Evolutionary conservation across 805 yeast genomes (phyloP), one percentile per base, ranked within the genome.

Genomic region (Lipomyces starkeyi): DNA sequence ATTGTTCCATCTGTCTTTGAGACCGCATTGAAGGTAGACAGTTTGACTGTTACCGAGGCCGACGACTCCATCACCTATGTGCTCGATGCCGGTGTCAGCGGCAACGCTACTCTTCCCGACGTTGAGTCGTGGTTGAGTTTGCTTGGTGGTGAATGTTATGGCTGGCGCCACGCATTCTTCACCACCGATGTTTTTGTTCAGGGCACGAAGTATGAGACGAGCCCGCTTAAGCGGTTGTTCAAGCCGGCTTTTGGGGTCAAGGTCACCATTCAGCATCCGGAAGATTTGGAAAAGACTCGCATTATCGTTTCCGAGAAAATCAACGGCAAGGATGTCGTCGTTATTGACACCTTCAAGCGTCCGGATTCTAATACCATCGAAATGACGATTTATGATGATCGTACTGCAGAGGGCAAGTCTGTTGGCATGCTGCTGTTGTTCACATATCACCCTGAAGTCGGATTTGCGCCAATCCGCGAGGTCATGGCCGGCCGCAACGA

Each of bases 401-500:
- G 98, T 85, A 91, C 94, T 69, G 88, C 88, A 70, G 94, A 90
- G 75, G 86, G 86, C 70, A 80, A 81, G 72, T 88, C 97, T 40
- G 91, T 88, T 69, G 86, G 91, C 52, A 85, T 95, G 76, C 87
- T 89, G 73, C 86, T 95, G 80, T 83, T 87, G 72, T 96, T 89
- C 86, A 86, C 82, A 63, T 95, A 89, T 83, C 84, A 87, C 75
- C 91, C 97, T 35, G 84, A 86, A 62, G 91, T 90, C 78, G 99
- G 99, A n/a, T 93, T 90, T 78, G 97, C 97, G 68, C 98, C 99
- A 77, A 90, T 95, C 74, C 83, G 88, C 73, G 99, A 95, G 82
- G 86, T 90, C 52, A 90, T 91, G 88, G 91, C 88, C 72, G 95
- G 88, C 75, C 89, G 99, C 84, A 95, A 95, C 81, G 87, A 86